phyloP scores from a whole-genome alignment of 1,284 basidiomycete genomes.

The Ceratobasidium sp. region DNA sequence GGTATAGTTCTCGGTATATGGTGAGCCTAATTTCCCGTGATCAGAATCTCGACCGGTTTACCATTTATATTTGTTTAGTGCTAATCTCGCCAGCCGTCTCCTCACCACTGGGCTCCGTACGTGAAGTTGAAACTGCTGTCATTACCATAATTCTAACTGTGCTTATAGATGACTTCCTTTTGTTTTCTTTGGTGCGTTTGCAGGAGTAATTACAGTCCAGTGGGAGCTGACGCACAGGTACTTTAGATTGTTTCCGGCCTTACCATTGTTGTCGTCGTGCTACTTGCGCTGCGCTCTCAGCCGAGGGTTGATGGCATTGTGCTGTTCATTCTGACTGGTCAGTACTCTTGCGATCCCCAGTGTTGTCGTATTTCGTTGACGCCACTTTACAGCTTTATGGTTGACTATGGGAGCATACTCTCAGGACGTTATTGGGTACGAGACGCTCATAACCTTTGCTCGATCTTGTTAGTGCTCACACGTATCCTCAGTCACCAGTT shows the following conservation, averaged over 20 bases:
- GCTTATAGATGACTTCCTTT: constrained; percentile 21
- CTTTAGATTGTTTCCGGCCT: constrained; percentile 27
- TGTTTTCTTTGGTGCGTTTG: constrained; percentile 23
- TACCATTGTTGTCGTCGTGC: constrained; percentile 18
- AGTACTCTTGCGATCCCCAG: neutral
- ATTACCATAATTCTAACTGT: neutral
- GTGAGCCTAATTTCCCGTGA: constrained; percentile 26
- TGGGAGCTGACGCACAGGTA: neutral
- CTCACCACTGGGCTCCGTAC: constrained; percentile 25
- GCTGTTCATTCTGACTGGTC: constrained; percentile 11
- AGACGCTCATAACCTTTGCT: constrained; percentile 47
- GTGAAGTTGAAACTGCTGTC: neutral
- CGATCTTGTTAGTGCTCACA: constrained; percentile 41
- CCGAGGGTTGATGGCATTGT: constrained; percentile 20
- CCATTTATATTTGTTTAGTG: neutral
- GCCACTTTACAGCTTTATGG: constrained; percentile 3
- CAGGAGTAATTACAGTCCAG: neutral
- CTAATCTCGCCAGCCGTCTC: constrained; percentile 6
- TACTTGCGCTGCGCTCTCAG: constrained; percentile 24
- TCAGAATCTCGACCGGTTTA: neutral
- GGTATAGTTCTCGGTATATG: constrained; percentile 21
- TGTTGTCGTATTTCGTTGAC: neutral
- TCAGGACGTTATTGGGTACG: constrained; percentile 68
- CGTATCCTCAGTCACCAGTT: constrained; percentile 5
- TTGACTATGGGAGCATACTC: constrained; percentile 32